These are phyloP conservation scores for Fusarium drepaniforme DNA, from an alignment of 2,329 filamentous ascomycete genomes.

Conservation along the genomic window DNA sequence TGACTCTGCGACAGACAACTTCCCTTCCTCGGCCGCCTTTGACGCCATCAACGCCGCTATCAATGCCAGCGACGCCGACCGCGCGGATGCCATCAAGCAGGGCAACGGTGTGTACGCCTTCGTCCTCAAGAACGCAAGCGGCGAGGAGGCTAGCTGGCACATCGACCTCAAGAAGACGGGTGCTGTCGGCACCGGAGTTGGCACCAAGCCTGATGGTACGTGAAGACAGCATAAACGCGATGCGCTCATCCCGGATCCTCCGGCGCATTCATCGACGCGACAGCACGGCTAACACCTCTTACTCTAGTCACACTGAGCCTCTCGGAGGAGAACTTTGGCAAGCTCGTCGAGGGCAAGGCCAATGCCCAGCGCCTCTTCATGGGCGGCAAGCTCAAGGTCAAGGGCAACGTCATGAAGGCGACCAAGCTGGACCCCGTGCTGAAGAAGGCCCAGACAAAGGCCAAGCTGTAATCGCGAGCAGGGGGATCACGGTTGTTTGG, in stretches of 20 bases:
- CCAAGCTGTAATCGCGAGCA: conserved; percentile 75
- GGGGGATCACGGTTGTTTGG: not conserved
- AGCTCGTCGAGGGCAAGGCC: conserved; percentile 86
- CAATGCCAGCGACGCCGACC: conserved; percentile 75
- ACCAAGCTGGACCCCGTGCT: conserved; percentile 95
- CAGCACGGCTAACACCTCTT: conserved; percentile 14
- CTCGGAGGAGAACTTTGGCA: conserved; percentile 87
- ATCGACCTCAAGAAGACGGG: conserved; percentile 95
- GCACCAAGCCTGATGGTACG: conserved; percentile 86
- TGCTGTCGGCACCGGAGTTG: conserved; percentile 81
- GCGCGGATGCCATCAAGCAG: conserved; percentile 90
- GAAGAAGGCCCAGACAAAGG: conserved; percentile 86
- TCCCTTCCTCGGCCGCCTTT: conserved; percentile 92
- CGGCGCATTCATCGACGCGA: conserved; percentile 2
- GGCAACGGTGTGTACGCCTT: conserved; percentile 91
- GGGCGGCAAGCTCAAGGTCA: conserved; percentile 98
- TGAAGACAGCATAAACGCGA: conserved; percentile 18
- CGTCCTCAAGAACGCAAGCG: conserved; percentile 87
- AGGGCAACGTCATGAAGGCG: conserved; percentile 98
- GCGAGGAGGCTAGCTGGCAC: conserved; percentile 88
- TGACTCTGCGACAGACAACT: conserved; percentile 69
- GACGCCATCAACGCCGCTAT: conserved; percentile 86
- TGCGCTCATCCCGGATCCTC: not conserved
- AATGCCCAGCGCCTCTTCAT: conserved; percentile 98
- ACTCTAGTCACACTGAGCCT: conserved; percentile 83